phyloP scores from a whole-genome alignment of 306 rosid species.

The Morella rubra region DNA sequence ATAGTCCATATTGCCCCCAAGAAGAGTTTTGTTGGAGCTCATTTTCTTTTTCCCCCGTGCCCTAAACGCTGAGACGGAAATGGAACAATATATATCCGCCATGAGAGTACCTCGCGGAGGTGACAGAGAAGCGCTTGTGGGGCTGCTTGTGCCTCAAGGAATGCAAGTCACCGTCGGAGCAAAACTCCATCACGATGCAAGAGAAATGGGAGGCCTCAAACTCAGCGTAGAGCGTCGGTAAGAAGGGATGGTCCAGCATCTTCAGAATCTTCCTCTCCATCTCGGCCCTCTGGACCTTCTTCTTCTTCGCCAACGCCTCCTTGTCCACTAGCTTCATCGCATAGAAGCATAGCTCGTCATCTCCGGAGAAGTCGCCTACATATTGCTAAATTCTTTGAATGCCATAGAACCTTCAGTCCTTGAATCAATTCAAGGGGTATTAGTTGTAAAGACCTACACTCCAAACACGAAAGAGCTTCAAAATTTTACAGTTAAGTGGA shows the following conservation, averaged over 20 bases:
- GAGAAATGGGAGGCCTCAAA: constrained; percentile 87
- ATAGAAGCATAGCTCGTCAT: too few relatives aligned
- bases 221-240: constrained; percentile 85
- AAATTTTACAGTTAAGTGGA: constrained; percentile 41
- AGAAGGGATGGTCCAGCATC: constrained; percentile 92
- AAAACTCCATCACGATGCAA: constrained; percentile 94
- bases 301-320: constrained; percentile 50
- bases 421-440: constrained; percentile 27
- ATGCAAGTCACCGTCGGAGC: constrained; percentile 89
- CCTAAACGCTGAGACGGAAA: too few relatives aligned
- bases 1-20: too few relatives aligned
- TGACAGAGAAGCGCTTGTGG: too few relatives aligned
- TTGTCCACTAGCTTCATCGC: too few relatives aligned
- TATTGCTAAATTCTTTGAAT: constrained; percentile 1
- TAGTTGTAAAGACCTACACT: constrained; percentile 46
- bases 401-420: neutral
- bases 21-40: too few relatives aligned
- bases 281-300: constrained; percentile 73
- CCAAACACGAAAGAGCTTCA: constrained; percentile 29
- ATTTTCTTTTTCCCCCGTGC: too few relatives aligned
- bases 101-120: too few relatives aligned
- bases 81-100: too few relatives aligned
- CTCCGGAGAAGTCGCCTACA: too few relatives aligned
- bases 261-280: constrained; percentile 88
- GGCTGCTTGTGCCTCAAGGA: constrained; percentile 66